These are phyloP conservation scores for Begonia loranthoides DNA, from an alignment of 306 rosid species.

Conservation along the genomic window DNA sequence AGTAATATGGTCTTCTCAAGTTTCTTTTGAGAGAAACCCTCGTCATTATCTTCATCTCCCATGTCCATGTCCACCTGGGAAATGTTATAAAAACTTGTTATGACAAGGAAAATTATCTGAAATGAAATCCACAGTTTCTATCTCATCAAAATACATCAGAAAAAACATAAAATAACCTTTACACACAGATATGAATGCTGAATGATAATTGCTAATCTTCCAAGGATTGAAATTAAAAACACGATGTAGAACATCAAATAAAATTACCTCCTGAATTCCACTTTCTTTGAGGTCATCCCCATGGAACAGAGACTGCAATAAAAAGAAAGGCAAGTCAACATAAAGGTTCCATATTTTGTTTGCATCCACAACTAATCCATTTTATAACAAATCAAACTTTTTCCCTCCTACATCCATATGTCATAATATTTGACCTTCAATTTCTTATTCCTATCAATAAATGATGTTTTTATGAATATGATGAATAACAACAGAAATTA, in stretches of 20 bases:
- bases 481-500: too few relatives aligned
- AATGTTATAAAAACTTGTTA: slow-evolving; percentile 4
- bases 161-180: not conserved
- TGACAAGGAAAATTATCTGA: not conserved
- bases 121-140: not conserved
- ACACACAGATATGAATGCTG: too few relatives aligned
- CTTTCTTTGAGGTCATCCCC: slow-evolving; percentile 78
- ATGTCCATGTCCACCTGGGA: slow-evolving; percentile 95
- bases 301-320: slow-evolving; percentile 60
- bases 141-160: not conserved
- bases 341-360: not conserved
- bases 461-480: not conserved
- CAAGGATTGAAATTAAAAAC: too few relatives aligned
- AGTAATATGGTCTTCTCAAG: slow-evolving; percentile 28
- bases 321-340: slow-evolving; percentile 7
- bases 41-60: slow-evolving; percentile 61
- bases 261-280: slow-evolving; percentile 75
- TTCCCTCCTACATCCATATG: too few relatives aligned
- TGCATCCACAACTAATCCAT: too few relatives aligned
- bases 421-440: not conserved
- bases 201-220: too few relatives aligned
- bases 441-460: slow-evolving; percentile 1
- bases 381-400: too few relatives aligned
- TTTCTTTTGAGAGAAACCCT: slow-evolving; percentile 23
- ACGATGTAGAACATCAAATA: not conserved